Conservation (phyloP, 192 early-diverging fungal species). For the Gonapodya sp. region DNA sequence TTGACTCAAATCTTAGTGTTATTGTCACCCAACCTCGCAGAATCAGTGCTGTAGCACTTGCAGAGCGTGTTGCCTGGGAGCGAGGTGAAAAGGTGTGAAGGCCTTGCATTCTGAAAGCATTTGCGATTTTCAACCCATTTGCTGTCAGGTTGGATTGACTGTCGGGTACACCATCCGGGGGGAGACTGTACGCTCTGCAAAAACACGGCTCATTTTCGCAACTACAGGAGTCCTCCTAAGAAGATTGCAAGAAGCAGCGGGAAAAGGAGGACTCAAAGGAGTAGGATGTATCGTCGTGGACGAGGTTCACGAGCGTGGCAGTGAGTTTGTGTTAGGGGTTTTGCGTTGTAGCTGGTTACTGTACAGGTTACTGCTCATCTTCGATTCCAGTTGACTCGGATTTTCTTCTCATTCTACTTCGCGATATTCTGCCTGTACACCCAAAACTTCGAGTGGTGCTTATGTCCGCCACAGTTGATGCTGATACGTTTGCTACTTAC, state of each 20-base stretch:
- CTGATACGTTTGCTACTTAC: slow-evolving; percentile 10
- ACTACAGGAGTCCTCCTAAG: slow-evolving; percentile 14
- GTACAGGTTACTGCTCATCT: not conserved
- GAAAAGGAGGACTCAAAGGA: slow-evolving; percentile 11
- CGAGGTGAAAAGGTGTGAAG: slow-evolving; percentile 33
- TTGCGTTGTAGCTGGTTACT: not conserved
- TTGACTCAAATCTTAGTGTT: slow-evolving; percentile 61
- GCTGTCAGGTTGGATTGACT: slow-evolving; percentile 39
- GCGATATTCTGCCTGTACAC: slow-evolving; percentile 2
- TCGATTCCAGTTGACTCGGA: slow-evolving; percentile 11
- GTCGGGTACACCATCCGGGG: slow-evolving; percentile 55
- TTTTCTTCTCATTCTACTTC: slow-evolving; percentile 11
- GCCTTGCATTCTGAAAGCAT: slow-evolving; percentile 47
- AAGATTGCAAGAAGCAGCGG: slow-evolving; percentile 23
- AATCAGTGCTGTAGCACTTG: slow-evolving; percentile 62
- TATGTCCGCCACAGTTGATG: slow-evolving; percentile 15
- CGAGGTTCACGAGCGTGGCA: slow-evolving; percentile 15
- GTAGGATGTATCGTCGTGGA: slow-evolving; percentile 13
- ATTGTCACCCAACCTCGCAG: slow-evolving; percentile 87
- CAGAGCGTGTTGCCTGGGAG: slow-evolving; percentile 50
- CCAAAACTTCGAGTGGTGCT: slow-evolving; percentile 9
- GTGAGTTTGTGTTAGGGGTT: not conserved
- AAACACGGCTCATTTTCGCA: slow-evolving; percentile 12
- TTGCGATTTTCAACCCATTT: slow-evolving; percentile 31
- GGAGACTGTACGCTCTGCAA: not conserved